Conservation (phyloP, 2,329 filamentous ascomycete genomes). For the Geosmithia flava region DNA sequence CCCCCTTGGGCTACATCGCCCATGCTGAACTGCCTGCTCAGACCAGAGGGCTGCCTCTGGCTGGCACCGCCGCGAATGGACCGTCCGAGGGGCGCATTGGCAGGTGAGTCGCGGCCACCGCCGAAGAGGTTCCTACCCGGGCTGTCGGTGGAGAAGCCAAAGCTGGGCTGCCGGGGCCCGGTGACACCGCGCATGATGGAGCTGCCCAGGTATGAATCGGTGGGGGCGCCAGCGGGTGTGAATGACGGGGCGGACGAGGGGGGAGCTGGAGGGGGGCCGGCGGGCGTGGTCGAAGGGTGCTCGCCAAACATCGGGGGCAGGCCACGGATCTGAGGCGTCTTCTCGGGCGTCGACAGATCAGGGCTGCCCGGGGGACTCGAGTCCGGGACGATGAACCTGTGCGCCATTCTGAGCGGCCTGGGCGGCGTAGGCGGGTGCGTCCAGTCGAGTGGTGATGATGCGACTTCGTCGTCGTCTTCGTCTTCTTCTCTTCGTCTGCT, state of each 20-base stretch:
- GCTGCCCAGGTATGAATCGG: slow-evolving; percentile 40
- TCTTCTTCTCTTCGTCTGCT: not conserved
- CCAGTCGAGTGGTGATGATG: too few species aligned
- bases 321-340: slow-evolving; percentile 18
- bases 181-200: slow-evolving; percentile 34
- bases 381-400: slow-evolving; percentile 28
- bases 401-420: slow-evolving; percentile 17
- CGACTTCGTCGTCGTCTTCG: not conserved
- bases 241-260: slow-evolving; percentile 41
- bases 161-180: slow-evolving; percentile 24
- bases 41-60: slow-evolving; percentile 32
- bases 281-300: slow-evolving; percentile 39
- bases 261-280: slow-evolving; percentile 37
- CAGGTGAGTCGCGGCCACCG: slow-evolving; percentile 13
- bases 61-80: slow-evolving; percentile 25
- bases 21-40: slow-evolving; percentile 30
- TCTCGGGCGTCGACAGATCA: slow-evolving; percentile 37
- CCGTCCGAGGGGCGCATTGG: slow-evolving; percentile 32
- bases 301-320: slow-evolving; percentile 25
- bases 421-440: too few species aligned
- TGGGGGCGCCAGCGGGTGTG: slow-evolving; percentile 43
- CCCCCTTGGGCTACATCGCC: slow-evolving; percentile 10
- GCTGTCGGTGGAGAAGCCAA: slow-evolving; percentile 13
- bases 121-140: slow-evolving; percentile 23
- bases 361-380: slow-evolving; percentile 28